Conservation (phyloP, 2,329 filamentous ascomycete genomes). For the Leptographium lundbergii region DNA sequence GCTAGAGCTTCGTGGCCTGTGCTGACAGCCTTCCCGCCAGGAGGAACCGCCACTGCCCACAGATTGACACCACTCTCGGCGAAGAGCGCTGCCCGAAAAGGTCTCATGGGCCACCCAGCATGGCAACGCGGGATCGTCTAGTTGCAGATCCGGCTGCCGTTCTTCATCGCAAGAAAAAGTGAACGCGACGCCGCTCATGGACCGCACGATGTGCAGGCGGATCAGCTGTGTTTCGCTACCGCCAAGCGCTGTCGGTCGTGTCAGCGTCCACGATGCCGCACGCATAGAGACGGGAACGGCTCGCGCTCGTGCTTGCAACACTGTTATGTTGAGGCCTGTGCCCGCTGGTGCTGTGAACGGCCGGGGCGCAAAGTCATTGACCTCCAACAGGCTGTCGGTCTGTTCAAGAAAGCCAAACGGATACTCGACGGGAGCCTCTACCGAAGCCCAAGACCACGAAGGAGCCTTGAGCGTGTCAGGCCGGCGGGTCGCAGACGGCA, state of each 20-base stretch:
- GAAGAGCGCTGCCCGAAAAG: too few relatives aligned
- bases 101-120: background rate
- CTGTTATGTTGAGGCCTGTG: too few relatives aligned
- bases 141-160: background rate
- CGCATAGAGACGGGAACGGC: too few relatives aligned
- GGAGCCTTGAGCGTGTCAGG: background rate
- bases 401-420: background rate
- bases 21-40: too few relatives aligned
- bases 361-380: background rate
- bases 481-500: background rate
- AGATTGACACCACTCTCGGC: too few relatives aligned
- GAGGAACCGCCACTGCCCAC: too few relatives aligned
- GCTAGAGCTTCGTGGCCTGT: too few relatives aligned
- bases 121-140: background rate
- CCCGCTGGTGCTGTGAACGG: background rate
- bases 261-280: background rate
- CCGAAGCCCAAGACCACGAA: slow-evolving; percentile 6
- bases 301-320: too few relatives aligned
- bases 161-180: slow-evolving; percentile 1
- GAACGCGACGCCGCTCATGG: slow-evolving; percentile 1
- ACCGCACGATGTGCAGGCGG: background rate
- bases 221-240: background rate
- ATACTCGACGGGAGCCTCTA: slow-evolving; percentile 4
- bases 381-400: background rate
- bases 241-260: background rate